phyloP scores from a whole-genome alignment of 2,329 filamentous ascomycete genomes.

The Periconia digitata region DNA sequence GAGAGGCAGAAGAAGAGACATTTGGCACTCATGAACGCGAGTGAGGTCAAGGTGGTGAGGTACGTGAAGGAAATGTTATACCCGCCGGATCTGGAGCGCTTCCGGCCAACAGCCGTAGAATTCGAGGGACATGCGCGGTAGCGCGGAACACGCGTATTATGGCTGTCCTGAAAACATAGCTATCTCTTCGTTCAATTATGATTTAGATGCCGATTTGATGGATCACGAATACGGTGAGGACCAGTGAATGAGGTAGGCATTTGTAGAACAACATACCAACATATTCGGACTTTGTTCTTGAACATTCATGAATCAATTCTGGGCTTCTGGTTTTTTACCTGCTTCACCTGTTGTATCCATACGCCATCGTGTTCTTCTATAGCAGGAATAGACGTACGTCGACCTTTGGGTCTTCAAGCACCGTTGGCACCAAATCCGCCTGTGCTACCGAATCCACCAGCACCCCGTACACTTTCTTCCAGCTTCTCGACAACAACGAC shows the following conservation, averaged over 20 bases:
- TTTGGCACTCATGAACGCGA: conserved; percentile 76
- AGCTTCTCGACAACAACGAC: conserved; percentile 87
- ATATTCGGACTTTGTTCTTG: not conserved
- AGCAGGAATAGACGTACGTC: too few relatives aligned
- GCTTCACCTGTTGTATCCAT: conserved; percentile 1
- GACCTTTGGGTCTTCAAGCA: conserved; percentile 3
- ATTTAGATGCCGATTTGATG: too few relatives aligned
- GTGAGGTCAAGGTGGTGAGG: conserved; percentile 81
- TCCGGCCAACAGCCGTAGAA: conserved; percentile 53
- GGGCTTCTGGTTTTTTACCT: not conserved
- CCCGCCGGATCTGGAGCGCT: conserved; percentile 68
- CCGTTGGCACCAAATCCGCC: conserved; percentile 37
- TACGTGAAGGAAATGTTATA: conserved; percentile 69
- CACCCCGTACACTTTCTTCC: conserved; percentile 86
- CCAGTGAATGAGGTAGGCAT: not conserved
- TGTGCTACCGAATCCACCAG: conserved; percentile 60
- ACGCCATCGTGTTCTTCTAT: not conserved
- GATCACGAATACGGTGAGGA: too few relatives aligned
- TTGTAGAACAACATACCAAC: conserved; percentile 3
- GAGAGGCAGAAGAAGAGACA: conserved; percentile 61
- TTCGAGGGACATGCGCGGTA: conserved; percentile 19
- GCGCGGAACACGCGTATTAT: too few relatives aligned
- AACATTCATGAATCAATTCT: not conserved
- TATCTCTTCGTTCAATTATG: too few relatives aligned
- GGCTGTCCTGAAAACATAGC: too few relatives aligned